Evolutionary conservation across 345 rosid genomes (phyloP).

Genomic region (Lagerstroemia speciosa): DNA sequence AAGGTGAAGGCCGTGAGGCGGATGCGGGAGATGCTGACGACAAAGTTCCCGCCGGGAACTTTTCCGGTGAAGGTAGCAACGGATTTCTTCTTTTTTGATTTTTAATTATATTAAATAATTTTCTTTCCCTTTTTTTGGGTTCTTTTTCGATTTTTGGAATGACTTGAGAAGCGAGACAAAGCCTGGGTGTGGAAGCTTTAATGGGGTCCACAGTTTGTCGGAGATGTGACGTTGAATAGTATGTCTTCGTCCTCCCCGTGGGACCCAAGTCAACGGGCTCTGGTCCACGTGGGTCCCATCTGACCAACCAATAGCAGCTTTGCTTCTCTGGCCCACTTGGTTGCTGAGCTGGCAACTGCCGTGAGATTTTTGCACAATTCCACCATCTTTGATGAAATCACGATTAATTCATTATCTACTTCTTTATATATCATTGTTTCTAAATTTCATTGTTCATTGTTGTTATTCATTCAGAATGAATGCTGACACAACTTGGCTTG

Average conservation of each 20-base stretch:
- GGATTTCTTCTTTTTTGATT: background rate
- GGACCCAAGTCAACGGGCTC: background rate
- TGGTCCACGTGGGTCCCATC: background rate
- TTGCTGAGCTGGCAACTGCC: background rate
- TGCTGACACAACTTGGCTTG: background rate
- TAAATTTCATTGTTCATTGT: too few relatives aligned
- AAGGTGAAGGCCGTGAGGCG: conserved; percentile 93
- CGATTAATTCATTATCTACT: background rate
- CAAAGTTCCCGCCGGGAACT: conserved; percentile 92
- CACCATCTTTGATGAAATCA: background rate
- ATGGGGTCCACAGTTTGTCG: conserved; percentile 22
- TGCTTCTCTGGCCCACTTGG: background rate
- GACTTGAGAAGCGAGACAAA: conserved; percentile 18
- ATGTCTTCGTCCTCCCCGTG: background rate
- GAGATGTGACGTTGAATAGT: conserved; percentile 18
- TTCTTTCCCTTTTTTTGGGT: conserved; percentile 2
- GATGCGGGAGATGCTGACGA: conserved; percentile 84
- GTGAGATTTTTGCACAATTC: background rate
- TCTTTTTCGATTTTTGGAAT: conserved; percentile 8
- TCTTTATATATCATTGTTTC: too few relatives aligned
- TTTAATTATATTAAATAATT: background rate
- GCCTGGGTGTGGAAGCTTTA: conserved; percentile 19
- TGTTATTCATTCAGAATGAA: too few relatives aligned
- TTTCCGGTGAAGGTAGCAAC: conserved; percentile 82
- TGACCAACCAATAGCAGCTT: background rate